Conservation (phyloP, 1,284 basidiomycete species). For the Schizophyllum commune region DNA sequence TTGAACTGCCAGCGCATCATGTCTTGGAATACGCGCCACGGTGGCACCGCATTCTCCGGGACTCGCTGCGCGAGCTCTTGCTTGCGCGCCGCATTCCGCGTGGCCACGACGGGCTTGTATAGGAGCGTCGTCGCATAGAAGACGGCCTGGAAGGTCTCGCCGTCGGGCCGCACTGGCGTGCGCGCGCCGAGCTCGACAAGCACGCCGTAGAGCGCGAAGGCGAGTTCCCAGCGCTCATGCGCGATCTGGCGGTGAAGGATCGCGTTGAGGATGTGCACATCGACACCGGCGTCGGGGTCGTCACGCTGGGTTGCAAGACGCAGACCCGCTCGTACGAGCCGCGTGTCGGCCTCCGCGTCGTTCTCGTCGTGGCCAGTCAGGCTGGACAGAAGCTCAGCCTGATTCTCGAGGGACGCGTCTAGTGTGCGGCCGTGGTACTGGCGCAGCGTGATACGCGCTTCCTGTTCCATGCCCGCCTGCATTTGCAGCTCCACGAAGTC, state of each 20-base stretch:
- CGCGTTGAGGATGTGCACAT: slow-evolving; percentile 36
- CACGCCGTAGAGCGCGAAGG: slow-evolving; percentile 35
- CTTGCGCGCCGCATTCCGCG: slow-evolving; percentile 14
- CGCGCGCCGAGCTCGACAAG: slow-evolving; percentile 22
- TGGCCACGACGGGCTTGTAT: slow-evolving; percentile 13
- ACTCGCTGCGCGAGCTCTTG: slow-evolving; percentile 3
- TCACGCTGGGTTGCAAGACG: neutral
- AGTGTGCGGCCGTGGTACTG: neutral
- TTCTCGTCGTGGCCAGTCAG: slow-evolving; percentile 10
- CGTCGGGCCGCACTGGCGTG: slow-evolving; percentile 28
- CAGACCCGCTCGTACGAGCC: slow-evolving; percentile 28
- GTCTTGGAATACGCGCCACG: slow-evolving; percentile 39
- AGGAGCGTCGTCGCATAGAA: slow-evolving; percentile 30
- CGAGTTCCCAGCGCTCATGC: slow-evolving; percentile 23
- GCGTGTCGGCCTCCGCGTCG: slow-evolving; percentile 24
- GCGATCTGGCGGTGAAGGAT: slow-evolving; percentile 34
- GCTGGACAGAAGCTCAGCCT: slow-evolving; percentile 14
- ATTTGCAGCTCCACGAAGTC: slow-evolving; percentile 30
- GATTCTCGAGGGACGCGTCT: slow-evolving; percentile 18
- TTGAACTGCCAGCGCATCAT: slow-evolving; percentile 32
- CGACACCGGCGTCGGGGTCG: slow-evolving; percentile 26
- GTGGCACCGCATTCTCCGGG: slow-evolving; percentile 20
- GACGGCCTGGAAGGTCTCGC: slow-evolving; percentile 35
- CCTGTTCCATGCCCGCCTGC: slow-evolving; percentile 23
- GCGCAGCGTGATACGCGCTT: slow-evolving; percentile 15